Conservation (phyloP, 1,284 basidiomycete species). For the Tremellales sp. region DNA sequence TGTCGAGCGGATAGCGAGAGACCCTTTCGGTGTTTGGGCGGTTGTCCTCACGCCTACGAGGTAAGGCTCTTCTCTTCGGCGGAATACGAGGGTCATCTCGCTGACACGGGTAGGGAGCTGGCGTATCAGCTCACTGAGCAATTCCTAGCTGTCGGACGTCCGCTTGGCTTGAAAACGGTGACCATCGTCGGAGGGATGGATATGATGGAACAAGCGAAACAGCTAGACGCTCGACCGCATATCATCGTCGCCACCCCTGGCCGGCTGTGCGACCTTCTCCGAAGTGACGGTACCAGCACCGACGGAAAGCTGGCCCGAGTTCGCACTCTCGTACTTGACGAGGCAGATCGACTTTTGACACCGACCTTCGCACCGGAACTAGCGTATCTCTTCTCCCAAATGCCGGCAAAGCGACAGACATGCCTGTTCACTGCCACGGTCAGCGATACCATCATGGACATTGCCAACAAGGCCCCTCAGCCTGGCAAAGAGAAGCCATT, state of each 20-base stretch:
- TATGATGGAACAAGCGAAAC: slow-evolving; percentile 90
- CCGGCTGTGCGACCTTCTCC: slow-evolving; percentile 84
- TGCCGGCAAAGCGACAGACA: slow-evolving; percentile 86
- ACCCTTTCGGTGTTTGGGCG: slow-evolving; percentile 92
- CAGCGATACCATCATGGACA: slow-evolving; percentile 75
- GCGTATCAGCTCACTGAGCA: slow-evolving; percentile 97
- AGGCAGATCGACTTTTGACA: slow-evolving; percentile 90
- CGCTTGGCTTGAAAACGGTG: slow-evolving; percentile 73
- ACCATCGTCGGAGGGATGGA: slow-evolving; percentile 98
- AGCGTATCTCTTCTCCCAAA: slow-evolving; percentile 67
- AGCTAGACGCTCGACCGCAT: slow-evolving; percentile 81
- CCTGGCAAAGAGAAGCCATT: slow-evolving; percentile 83
- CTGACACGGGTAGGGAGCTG: slow-evolving; percentile 64
- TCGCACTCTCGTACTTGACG: slow-evolving; percentile 88
- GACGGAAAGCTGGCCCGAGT: slow-evolving; percentile 80
- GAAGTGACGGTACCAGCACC: slow-evolving; percentile 58
- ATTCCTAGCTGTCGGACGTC: slow-evolving; percentile 82
- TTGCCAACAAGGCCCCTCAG: slow-evolving; percentile 69
- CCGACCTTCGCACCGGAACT: slow-evolving; percentile 86
- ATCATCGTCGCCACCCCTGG: slow-evolving; percentile 95
- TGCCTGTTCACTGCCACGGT: slow-evolving; percentile 95
- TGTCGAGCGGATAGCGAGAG: slow-evolving; percentile 76
- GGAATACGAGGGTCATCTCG: too few species aligned
- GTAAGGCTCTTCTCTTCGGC: slow-evolving; percentile 50
- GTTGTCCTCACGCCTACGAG: slow-evolving; percentile 90